phyloP scores from a whole-genome alignment of 2,329 filamentous ascomycete genomes.

The Teratosphaeria destructans region DNA sequence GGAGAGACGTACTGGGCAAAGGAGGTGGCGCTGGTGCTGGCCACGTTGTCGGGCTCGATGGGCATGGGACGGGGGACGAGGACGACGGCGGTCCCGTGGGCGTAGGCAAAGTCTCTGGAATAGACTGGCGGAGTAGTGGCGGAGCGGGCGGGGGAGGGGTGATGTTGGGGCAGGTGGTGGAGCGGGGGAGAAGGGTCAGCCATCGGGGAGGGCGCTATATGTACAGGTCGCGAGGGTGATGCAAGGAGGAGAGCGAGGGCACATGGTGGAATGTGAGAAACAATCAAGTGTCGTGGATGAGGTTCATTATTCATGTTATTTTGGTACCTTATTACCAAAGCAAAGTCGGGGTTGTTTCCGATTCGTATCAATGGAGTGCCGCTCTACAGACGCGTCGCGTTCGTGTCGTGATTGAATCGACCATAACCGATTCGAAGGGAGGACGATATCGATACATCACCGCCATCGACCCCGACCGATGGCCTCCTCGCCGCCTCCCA shows the following conservation, averaged over 20 bases:
- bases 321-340: too few relatives aligned
- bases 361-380: not conserved
- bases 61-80: constrained; percentile 23
- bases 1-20: constrained; percentile 42
- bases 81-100: constrained; percentile 25
- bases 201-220: constrained; percentile 1
- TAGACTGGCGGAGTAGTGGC: constrained; percentile 17
- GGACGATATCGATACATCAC: not conserved
- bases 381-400: not conserved
- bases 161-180: constrained; percentile 1
- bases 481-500: constrained; percentile 45
- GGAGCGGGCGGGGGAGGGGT: not conserved
- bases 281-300: not conserved
- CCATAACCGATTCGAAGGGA: not conserved
- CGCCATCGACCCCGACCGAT: constrained; percentile 22
- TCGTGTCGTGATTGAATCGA: not conserved
- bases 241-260: constrained; percentile 5
- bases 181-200: constrained; percentile 2
- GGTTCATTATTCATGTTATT: not conserved
- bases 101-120: constrained; percentile 36
- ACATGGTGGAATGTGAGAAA: not conserved
- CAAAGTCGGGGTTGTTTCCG: not conserved
- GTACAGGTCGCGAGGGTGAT: not conserved
- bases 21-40: constrained; percentile 35
- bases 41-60: constrained; percentile 38